Evolutionary conservation across 805 yeast species (phyloP), one percentile per base, ranked within the genome.

Genomic region (Ogataea paraovalis): DNA sequence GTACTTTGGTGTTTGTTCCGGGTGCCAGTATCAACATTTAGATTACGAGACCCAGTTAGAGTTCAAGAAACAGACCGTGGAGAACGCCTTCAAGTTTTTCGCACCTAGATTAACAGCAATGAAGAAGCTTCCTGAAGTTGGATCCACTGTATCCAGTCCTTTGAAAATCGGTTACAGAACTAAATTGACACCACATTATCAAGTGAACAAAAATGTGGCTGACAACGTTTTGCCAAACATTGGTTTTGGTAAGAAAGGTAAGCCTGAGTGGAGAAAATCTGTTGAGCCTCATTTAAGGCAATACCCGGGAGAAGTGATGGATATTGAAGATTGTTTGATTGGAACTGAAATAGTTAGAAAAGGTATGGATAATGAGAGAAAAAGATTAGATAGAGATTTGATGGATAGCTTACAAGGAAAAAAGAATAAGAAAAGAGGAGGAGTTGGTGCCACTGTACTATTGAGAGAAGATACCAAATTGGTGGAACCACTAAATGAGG

Each of bases 151-250:
- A 27, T 56, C 62, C n/a, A 87, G 96, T 10, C 99, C 99, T 3
- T 68, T 80, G 47, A 75, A 83, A 55, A 86, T 75, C 62, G 73
- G 75, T 33, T 94, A 94, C 67, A 75, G 99, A 62, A 94, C 99
- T 0, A 94, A 94, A 62, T 75, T 94, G 38, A 94, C 99, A 0
- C 99, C 99, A 4, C 99, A 94, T 69, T 94, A 91, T 67, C 90
- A 86, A 59, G 69, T 87, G 34, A 94, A 95, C 21, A 76, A 81
- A 59, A 52, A 49, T 6, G 57, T 54, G 14, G 39, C 45, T 25
- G 57, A 46, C 23, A 41, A 39, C 13, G 44, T 38, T 12, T 41
- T 62, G 3, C 96, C 97, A 16, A 79, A 87, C 14, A 72, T 94
- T 47, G 99, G 99, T 1, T 94, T 92, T 69, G 96, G 96, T 7